phyloP scores from a whole-genome alignment of 1,284 basidiomycete genomes.

The Ceraceosorus bombacis region DNA sequence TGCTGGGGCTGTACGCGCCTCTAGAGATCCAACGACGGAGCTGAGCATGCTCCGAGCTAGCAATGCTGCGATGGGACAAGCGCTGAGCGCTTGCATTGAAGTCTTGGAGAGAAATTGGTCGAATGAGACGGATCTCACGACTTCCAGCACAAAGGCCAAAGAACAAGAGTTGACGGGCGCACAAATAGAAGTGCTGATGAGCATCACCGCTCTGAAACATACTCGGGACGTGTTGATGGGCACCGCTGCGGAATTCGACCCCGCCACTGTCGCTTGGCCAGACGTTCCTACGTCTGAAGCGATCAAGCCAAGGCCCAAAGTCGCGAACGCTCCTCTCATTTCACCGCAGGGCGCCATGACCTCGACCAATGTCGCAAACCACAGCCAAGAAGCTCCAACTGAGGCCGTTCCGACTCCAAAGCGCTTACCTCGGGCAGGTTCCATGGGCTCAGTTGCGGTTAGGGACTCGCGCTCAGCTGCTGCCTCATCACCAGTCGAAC shows the following conservation, averaged over 20 bases:
- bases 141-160: not conserved
- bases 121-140: not conserved
- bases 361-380: no score
- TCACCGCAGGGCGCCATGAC: no score
- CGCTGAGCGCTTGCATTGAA: conserved; percentile 22
- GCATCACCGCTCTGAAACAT: conserved; percentile 37
- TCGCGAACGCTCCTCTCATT: no score
- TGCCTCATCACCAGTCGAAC: no score
- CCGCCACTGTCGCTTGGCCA: conserved; percentile 12
- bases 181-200: conserved; percentile 24
- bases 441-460: no score
- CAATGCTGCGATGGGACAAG: conserved; percentile 28
- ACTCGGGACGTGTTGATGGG: conserved; percentile 34
- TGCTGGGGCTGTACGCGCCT: not conserved
- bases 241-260: conserved; percentile 27
- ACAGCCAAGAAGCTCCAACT: no score
- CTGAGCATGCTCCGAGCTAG: conserved; percentile 17
- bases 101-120: conserved; percentile 25
- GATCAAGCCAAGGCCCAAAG: no score
- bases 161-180: conserved; percentile 1
- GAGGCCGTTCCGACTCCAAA: no score
- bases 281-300: no score
- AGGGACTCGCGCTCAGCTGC: no score
- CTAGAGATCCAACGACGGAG: not conserved
- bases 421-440: no score